phyloP scores from a whole-genome alignment of 345 rosid genomes.

The Leavenworthia alabamica region DNA sequence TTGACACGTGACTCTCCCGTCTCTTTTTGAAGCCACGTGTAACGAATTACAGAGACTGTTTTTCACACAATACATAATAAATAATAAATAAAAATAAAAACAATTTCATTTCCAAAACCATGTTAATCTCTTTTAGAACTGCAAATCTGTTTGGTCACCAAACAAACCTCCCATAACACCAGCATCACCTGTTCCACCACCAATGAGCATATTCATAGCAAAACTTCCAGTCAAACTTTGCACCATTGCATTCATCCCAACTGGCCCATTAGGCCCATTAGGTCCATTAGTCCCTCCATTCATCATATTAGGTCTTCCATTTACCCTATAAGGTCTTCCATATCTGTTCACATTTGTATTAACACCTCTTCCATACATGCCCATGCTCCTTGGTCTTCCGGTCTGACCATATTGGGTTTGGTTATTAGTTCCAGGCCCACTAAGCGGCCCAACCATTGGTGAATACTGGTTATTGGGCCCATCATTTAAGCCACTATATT shows the following conservation, averaged over 20 bases:
- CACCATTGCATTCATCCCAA: constrained; percentile 22
- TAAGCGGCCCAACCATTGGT: constrained; percentile 7
- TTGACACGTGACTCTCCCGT: not conserved
- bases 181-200: constrained; percentile 4
- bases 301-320: not conserved
- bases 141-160: not conserved
- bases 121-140: not conserved
- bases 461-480: not conserved
- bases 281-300: not conserved
- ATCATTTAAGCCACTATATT: not conserved
- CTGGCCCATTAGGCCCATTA: not conserved
- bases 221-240: constrained; percentile 15
- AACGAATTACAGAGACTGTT: no score
- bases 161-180: constrained; percentile 10
- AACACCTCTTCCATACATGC: constrained; percentile 16
- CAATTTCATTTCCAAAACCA: not conserved
- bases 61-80: not conserved
- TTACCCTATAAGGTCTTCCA: constrained; percentile 16
- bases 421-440: constrained; percentile 3
- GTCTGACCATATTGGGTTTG: constrained; percentile 13
- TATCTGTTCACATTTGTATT: constrained; percentile 2
- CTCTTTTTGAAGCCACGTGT: no score
- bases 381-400: not conserved
- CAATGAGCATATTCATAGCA: constrained; percentile 18
- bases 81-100: not conserved